phyloP scores from a whole-genome alignment of 1,139 yeast species.

The Hyphopichia pseudoburtonii region DNA sequence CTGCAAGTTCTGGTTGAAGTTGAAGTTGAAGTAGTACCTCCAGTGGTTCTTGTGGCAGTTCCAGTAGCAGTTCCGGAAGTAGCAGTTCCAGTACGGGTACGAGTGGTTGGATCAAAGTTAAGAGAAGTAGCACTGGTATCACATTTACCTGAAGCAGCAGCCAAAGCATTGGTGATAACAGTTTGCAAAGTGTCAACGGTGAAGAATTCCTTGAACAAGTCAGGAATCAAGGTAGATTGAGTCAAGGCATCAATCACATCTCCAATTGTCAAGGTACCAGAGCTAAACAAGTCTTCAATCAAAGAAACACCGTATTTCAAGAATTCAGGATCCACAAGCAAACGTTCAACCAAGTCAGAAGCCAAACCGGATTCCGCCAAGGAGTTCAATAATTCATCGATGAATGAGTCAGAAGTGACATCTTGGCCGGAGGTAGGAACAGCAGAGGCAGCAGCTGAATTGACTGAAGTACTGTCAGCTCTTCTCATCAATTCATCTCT shows the following conservation, averaged over 20 bases:
- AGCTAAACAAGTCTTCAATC: conserved; percentile 30
- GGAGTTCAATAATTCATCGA: conserved; percentile 38
- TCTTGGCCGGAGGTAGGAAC: too few relatives aligned
- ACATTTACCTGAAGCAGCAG: conserved; percentile 47
- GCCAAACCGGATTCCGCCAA: conserved; percentile 49
- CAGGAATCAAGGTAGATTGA: conserved; percentile 41
- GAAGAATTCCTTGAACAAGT: conserved; percentile 41
- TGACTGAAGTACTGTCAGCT: too few relatives aligned
- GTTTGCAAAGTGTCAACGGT: conserved; percentile 41
- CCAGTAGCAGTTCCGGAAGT: conserved; percentile 15
- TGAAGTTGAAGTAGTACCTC: conserved; percentile 14
- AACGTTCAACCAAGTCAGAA: conserved; percentile 37
- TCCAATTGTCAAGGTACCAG: conserved; percentile 29
- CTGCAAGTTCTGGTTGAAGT: conserved; percentile 12
- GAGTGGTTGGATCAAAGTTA: conserved; percentile 11
- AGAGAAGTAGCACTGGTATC: conserved; percentile 31
- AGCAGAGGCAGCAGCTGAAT: conserved; percentile 5
- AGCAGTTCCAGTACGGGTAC: conserved; percentile 13
- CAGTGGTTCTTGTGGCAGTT: conserved; percentile 15
- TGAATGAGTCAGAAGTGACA: conserved; percentile 2
- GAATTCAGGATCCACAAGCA: conserved; percentile 41
- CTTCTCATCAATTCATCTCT: conserved; percentile 10
- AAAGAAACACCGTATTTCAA: conserved; percentile 43
- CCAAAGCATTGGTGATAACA: conserved; percentile 44
- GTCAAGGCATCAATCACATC: conserved; percentile 30